These are phyloP conservation scores for Metschnikowia drakensbergensis DNA, from an alignment of 805 yeast genomes.

Conservation along the genomic window DNA sequence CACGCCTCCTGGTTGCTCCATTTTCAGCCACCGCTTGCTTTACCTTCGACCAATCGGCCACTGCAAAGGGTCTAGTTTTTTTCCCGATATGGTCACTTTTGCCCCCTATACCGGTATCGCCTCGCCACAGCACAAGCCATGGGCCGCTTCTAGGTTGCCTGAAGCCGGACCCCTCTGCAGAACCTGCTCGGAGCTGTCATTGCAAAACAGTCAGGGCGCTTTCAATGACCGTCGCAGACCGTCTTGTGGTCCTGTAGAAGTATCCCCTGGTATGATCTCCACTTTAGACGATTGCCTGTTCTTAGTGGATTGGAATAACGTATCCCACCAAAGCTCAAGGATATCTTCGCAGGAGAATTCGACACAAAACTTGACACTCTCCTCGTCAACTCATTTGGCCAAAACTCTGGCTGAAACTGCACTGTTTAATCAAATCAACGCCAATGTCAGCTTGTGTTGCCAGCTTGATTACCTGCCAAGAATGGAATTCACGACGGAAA, in stretches of 20 bases:
- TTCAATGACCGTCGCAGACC: background rate
- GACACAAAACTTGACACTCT: background rate
- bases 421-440: no score
- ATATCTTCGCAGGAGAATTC: background rate
- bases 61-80: no score
- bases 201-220: background rate
- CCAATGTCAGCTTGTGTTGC: no score
- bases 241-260: background rate
- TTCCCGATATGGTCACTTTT: background rate
- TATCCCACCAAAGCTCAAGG: background rate
- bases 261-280: background rate
- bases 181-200: background rate
- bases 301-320: background rate
- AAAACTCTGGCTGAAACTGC: background rate
- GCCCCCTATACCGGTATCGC: no score
- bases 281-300: background rate
- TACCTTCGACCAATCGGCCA: no score
- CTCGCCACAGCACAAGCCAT: background rate
- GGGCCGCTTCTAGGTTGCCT: background rate
- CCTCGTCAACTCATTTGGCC: no score
- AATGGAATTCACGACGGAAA: no score
- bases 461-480: no score
- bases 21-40: no score
- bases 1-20: no score
- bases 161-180: background rate